A percentile compares a stretch with the other conserved stretches of the same genome.
Evolutionary conservation across 2,329 filamentous ascomycete species (phyloP).

Genomic region (Pseudocercospora fijiensis): DNA sequence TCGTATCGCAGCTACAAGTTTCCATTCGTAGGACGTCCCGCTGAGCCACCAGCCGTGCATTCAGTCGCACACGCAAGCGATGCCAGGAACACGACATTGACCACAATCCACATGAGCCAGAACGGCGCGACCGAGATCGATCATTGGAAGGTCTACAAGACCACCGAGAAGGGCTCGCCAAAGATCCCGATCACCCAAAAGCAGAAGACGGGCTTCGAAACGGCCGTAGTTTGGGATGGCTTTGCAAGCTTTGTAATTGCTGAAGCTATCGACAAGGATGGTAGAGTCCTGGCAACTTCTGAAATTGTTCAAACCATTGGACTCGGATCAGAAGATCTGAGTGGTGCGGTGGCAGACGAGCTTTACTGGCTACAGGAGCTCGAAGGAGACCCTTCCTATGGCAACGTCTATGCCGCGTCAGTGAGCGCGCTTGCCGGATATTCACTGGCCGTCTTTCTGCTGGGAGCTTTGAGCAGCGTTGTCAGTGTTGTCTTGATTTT

Average conservation of each 20-base stretch:
- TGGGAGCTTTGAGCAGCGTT: conserved; percentile 12
- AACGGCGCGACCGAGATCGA: conserved; percentile 44
- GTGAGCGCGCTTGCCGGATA: background rate
- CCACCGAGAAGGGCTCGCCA: conserved; percentile 16
- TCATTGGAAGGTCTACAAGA: conserved; percentile 23
- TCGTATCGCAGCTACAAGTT: conserved; percentile 55
- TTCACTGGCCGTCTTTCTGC: conserved; percentile 10
- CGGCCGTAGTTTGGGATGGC: conserved; percentile 20
- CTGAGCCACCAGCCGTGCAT: conserved; percentile 33
- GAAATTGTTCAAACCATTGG: conserved; percentile 4
- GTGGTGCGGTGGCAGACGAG: conserved; percentile 20
- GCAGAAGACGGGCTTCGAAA: conserved; percentile 23
- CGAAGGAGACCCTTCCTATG: conserved; percentile 10
- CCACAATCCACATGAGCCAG: conserved; percentile 52
- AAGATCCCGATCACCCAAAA: conserved; percentile 16
- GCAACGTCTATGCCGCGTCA: conserved; percentile 11
- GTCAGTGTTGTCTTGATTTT: conserved; percentile 8
- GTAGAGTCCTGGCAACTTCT: conserved; percentile 10
- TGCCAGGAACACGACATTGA: conserved; percentile 25
- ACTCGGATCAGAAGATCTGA: conserved; percentile 4
- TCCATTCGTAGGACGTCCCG: conserved; percentile 44
- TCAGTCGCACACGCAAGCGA: conserved; percentile 32
- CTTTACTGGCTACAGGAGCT: conserved; percentile 20
- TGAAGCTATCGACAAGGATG: conserved; percentile 23
- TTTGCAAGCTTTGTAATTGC: conserved; percentile 22